phyloP scores from a whole-genome alignment of 306 rosid genomes.

The Acacia melanoxylon region DNA sequence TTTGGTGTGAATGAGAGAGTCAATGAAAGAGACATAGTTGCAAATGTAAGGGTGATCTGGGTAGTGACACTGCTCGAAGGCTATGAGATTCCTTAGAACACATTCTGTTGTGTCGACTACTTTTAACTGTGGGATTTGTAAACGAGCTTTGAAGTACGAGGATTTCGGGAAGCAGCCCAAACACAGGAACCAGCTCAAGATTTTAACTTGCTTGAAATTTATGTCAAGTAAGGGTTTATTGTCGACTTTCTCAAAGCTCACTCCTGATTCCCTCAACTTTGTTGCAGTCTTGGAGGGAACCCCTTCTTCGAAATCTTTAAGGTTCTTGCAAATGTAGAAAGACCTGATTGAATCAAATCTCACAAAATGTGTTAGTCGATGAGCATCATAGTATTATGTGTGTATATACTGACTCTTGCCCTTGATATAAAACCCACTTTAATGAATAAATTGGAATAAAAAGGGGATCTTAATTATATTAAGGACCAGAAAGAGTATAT shows the following conservation, averaged over 20 bases:
- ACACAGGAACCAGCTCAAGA: neutral
- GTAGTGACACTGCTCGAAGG: neutral
- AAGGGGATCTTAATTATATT: too few relatives aligned
- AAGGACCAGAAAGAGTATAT: too few relatives aligned
- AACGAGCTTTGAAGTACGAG: neutral
- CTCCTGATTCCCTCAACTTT: neutral
- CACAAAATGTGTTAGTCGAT: too few relatives aligned
- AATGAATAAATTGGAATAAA: too few relatives aligned
- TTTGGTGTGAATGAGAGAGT: slow-evolving; percentile 4
- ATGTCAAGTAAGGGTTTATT: neutral
- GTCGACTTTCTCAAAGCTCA: neutral
- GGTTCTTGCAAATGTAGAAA: neutral
- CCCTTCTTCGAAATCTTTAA: neutral
- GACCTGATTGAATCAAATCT: slow-evolving; percentile 41
- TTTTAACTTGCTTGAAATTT: neutral
- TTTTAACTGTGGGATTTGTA: neutral
- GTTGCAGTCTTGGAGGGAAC: neutral
- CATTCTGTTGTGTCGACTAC: neutral
- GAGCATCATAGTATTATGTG: too few relatives aligned
- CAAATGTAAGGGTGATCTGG: neutral
- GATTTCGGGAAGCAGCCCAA: neutral
- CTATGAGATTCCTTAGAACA: neutral
- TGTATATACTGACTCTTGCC: too few relatives aligned
- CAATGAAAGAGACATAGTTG: slow-evolving; percentile 3
- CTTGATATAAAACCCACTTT: too few relatives aligned